A percentile compares a stretch with the other conserved stretches of the same genome.
phyloP scores from a whole-genome alignment of 768 basidiomycete species.

The Gloeopeniophorella convolvens region DNA sequence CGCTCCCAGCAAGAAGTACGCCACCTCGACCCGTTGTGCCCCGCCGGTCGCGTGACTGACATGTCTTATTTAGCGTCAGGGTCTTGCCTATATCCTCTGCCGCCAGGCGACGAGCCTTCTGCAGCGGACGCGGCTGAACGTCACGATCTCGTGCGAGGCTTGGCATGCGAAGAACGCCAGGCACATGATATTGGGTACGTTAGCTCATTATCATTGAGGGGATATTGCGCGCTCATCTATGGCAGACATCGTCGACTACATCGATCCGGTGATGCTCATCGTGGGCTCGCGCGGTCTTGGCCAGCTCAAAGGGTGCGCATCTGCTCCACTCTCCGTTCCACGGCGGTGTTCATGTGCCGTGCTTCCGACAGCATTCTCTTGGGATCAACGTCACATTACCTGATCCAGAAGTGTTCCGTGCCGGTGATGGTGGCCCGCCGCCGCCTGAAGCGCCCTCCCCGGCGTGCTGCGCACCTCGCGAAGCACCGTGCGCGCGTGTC shows the following conservation, averaged over 20 bases:
- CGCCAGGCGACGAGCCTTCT: conserved; percentile 86
- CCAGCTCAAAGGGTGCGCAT: conserved; percentile 77
- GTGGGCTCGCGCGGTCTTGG: conserved; percentile 91
- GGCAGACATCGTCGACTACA: conserved; percentile 76
- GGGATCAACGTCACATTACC: conserved; percentile 92
- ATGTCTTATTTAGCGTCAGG: conserved; percentile 60
- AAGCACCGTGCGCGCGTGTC: conserved; percentile 78
- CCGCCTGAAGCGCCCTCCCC: conserved; percentile 80
- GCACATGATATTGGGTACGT: conserved; percentile 74
- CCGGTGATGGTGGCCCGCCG: conserved; percentile 96
- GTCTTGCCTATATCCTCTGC: conserved; percentile 77
- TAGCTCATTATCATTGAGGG: background rate
- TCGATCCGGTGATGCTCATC: conserved; percentile 86
- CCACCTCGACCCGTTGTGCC: conserved; percentile 6
- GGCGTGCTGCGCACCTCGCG: conserved; percentile 72
- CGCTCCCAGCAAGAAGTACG: conserved; percentile 87
- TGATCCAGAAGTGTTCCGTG: conserved; percentile 90
- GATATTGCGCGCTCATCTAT: background rate
- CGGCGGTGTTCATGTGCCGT: conserved; percentile 2
- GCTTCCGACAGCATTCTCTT: conserved; percentile 63
- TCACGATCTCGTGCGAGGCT: conserved; percentile 86
- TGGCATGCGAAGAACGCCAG: conserved; percentile 95
- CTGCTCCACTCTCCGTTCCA: background rate
- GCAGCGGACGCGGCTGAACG: conserved; percentile 84
- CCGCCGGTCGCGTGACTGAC: background rate